These are phyloP conservation scores for Aspergillus ustus DNA, from an alignment of 2,329 filamentous ascomycete species.

Conservation along the genomic window DNA sequence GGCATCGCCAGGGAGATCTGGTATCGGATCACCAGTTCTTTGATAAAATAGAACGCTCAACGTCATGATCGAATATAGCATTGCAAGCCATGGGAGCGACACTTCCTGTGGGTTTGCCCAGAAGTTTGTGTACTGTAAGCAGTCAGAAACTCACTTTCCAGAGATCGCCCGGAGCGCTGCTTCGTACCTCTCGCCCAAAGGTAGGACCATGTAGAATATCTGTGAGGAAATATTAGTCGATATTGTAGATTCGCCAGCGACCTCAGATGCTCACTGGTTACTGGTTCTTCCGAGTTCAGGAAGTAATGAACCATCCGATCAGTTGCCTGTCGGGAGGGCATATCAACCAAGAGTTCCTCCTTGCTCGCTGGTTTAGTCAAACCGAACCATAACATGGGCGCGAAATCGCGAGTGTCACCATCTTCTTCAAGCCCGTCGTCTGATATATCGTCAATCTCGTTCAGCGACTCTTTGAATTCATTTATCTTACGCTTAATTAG, in stretches of 20 bases:
- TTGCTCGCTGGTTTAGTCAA: constrained; percentile 29
- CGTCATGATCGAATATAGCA: constrained; percentile 35
- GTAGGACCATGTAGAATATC: constrained; percentile 37
- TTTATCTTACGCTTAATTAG: constrained; percentile 32
- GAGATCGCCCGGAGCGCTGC: neutral
- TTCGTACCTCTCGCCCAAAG: constrained; percentile 35
- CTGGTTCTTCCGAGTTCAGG: constrained; percentile 39
- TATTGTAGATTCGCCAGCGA: neutral
- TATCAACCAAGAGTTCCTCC: constrained; percentile 38
- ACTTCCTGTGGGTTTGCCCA: constrained; percentile 33
- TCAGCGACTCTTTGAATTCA: constrained; percentile 38
- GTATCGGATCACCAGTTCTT: constrained; percentile 31
- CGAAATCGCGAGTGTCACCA: constrained; percentile 24
- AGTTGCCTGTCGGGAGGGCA: constrained; percentile 36
- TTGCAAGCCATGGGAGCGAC: constrained; percentile 38
- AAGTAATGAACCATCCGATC: constrained; percentile 41
- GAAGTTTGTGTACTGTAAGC: constrained; percentile 36
- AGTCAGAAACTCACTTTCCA: neutral
- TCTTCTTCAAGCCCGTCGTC: constrained; percentile 32
- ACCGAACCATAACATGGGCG: constrained; percentile 37
- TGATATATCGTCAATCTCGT: constrained; percentile 25
- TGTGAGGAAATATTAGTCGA: constrained; percentile 11
- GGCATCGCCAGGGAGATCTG: constrained; percentile 22
- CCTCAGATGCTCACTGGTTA: constrained; percentile 28
- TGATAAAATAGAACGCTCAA: constrained; percentile 33